Evolutionary conservation across 2,329 filamentous ascomycete genomes (phyloP), one percentile per base, ranked within the genome.

Genomic region (Phaeosphaeriaceae sp.): DNA sequence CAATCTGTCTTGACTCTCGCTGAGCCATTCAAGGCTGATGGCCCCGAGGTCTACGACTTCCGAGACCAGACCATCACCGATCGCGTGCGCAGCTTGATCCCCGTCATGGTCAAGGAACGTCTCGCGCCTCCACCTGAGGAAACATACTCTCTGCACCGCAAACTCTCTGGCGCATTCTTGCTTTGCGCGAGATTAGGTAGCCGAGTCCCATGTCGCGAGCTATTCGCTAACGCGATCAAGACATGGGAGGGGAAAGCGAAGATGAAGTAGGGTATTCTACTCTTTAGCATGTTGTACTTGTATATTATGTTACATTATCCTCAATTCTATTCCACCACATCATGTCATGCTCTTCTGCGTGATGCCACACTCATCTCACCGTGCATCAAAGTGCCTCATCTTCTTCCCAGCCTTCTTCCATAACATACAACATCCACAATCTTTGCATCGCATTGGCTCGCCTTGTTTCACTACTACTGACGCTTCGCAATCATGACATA

Each of bases 1-100:
- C 85, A 90, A 23, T 95, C 91, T 0, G 90, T 99, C 26, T 81
- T 97, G 49, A 97, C 94, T 0, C 87, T 99, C 0, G 94, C 94
- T 0, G 95, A 99, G 77, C 95, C 95, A 0, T 99, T 98, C 80
- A 83, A 83, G 3, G 85, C 83, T 0, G 68, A 65, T n/a, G 92
- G 93, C 0, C 92, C 93, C 0, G 90, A 91, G 52, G 80, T 96
- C 0, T 99, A 99, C 77, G 93, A 99, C 76, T 99, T 99, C 78
- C 83, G 87, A 59, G 88, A 94, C 72, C 95, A 99, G 82, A 99
- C 94, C 1, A 98, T 99, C 67, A 99, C 95, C 0, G 94, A 98
- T 73, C 86, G 96, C 47, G 94, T 99, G 57, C 89, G 94, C 71
- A 86, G 84, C 3, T 84, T 97, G 54, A 98, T 99, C 66, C 95